A percentile compares a stretch with the other conserved stretches of the same genome.
Conservation (phyloP, 192 early-diverging fungal species). For the Pilaira anomala region DNA sequence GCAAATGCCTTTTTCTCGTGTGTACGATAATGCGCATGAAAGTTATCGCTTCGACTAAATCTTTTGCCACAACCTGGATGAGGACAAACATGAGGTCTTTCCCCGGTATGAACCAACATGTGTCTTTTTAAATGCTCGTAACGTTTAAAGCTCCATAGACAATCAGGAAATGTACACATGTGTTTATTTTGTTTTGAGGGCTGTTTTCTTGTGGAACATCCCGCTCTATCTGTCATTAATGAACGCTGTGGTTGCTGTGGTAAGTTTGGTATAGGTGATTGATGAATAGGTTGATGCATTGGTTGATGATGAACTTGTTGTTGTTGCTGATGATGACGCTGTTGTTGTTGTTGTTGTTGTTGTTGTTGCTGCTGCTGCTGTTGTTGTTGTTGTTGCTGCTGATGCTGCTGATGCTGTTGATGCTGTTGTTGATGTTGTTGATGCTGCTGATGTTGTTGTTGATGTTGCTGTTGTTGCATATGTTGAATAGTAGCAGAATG, state of each 20-base stretch:
- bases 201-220: constrained; percentile 15
- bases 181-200: constrained; percentile 37
- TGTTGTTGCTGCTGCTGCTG: constrained; percentile 6
- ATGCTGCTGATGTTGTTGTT: not conserved
- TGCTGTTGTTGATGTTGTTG: too few species aligned
- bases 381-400: not conserved
- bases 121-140: constrained; percentile 81
- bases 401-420: not conserved
- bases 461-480: constrained; percentile 5
- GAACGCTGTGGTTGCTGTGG: constrained; percentile 5
- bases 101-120: constrained; percentile 74
- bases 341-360: not conserved
- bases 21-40: constrained; percentile 70
- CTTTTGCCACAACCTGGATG: constrained; percentile 73
- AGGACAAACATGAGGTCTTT: constrained; percentile 65
- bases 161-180: constrained; percentile 41
- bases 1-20: constrained; percentile 64
- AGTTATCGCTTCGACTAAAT: constrained; percentile 77
- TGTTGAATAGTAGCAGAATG: constrained; percentile 16
- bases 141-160: constrained; percentile 67
- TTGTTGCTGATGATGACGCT: not conserved
- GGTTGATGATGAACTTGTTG: constrained; percentile 2
- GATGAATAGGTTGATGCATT: not conserved
- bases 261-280: not conserved
- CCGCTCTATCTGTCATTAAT: constrained; percentile 4